Evolutionary conservation across 768 basidiomycete genomes (phyloP).

Genomic region (Russula sp.): DNA sequence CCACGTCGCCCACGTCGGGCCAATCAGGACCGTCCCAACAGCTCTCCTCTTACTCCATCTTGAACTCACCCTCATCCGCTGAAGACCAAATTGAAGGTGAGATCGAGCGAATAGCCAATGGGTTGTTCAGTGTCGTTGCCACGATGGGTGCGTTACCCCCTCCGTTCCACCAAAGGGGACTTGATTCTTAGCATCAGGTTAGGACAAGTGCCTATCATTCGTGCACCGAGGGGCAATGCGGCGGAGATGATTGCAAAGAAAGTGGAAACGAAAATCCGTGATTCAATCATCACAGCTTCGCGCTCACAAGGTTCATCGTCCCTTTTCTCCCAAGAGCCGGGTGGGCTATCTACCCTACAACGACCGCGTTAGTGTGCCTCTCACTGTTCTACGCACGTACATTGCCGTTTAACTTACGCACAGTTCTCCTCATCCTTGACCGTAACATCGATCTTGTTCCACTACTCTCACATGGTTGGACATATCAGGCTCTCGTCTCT

Average conservation of each 20-base stretch:
- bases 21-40: constrained; percentile 38
- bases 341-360: constrained; percentile 81
- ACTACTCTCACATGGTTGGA: constrained; percentile 96
- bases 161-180: neutral
- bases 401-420: constrained; percentile 17
- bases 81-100: constrained; percentile 92
- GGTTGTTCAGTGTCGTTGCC: constrained; percentile 87
- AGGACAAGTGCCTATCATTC: constrained; percentile 94
- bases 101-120: constrained; percentile 86
- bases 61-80: constrained; percentile 87
- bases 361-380: constrained; percentile 65
- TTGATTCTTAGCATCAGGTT: neutral
- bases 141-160: constrained; percentile 64
- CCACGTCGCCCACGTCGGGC: constrained; percentile 38
- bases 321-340: constrained; percentile 75
- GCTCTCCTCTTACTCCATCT: constrained; percentile 71
- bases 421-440: constrained; percentile 92
- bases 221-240: constrained; percentile 92
- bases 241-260: constrained; percentile 99
- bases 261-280: constrained; percentile 87
- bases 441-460: constrained; percentile 93
- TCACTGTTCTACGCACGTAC: neutral
- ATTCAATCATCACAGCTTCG: constrained; percentile 70
- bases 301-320: constrained; percentile 59
- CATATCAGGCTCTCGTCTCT: constrained; percentile 96